Evolutionary conservation across 495 filamentous ascomycete species (phyloP).

Genomic region (Hypoxylon lienhwacheense): DNA sequence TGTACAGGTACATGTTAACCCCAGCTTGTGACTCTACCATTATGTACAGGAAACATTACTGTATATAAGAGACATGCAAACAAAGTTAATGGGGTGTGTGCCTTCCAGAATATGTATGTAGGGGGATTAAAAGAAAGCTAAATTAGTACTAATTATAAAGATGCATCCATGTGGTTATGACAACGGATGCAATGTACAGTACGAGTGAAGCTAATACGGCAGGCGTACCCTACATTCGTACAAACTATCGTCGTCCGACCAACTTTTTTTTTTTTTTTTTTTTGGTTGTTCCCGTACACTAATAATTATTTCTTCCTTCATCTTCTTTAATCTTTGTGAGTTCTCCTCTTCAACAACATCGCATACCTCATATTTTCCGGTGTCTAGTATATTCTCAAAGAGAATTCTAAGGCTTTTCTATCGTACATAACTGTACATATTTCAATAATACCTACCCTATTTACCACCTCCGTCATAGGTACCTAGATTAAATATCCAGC

Average conservation of each 20-base stretch:
- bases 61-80: not conserved
- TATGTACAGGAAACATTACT: constrained; percentile 10
- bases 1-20: too few species aligned
- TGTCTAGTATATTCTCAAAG: not conserved
- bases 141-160: too few species aligned
- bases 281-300: too few species aligned
- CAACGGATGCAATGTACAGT: not conserved
- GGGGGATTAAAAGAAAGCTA: too few species aligned
- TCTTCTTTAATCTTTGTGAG: not conserved
- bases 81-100: not conserved
- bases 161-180: too few species aligned
- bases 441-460: not conserved
- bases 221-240: not conserved
- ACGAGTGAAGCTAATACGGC: not conserved
- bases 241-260: constrained; percentile 6
- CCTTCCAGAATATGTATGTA: too few species aligned
- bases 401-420: not conserved
- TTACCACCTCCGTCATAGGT: not conserved
- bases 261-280: not conserved
- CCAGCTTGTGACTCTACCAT: too few species aligned
- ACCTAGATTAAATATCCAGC: constrained; percentile 7
- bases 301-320: not conserved
- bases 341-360: not conserved
- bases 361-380: not conserved
- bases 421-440: not conserved